These are phyloP conservation scores for Pyrrhoderma lamaoense DNA, from an alignment of 1,284 basidiomycete genomes.

Conservation along the genomic window DNA sequence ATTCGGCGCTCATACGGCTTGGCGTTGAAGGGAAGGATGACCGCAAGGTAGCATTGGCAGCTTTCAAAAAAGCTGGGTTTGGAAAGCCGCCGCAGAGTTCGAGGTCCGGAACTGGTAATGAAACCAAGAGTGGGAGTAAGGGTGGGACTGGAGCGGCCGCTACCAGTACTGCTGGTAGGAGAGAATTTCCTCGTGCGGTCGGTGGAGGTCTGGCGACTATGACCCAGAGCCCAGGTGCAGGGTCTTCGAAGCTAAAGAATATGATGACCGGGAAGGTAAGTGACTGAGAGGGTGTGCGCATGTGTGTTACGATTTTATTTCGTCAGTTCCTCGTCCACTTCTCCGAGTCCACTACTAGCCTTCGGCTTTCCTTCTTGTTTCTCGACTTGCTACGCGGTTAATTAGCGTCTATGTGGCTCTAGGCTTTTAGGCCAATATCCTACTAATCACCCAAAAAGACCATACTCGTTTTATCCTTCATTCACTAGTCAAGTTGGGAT, in stretches of 20 bases:
- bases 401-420: no score
- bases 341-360: no score
- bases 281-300: not conserved
- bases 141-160: conserved; percentile 1
- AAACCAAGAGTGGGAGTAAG: conserved; percentile 24
- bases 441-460: no score
- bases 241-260: conserved; percentile 15
- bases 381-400: no score
- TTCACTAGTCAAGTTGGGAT: no score
- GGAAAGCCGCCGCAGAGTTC: not conserved
- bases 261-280: conserved; percentile 14
- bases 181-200: conserved; percentile 4
- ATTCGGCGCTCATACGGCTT: conserved; percentile 47
- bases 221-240: conserved; percentile 20
- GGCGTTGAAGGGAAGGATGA: conserved; percentile 65
- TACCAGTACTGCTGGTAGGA: not conserved
- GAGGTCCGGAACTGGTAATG: conserved; percentile 14
- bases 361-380: no score
- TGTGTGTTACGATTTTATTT: no score
- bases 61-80: conserved; percentile 60
- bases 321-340: no score
- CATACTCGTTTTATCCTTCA: no score
- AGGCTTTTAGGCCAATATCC: no score
- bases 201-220: conserved; percentile 9
- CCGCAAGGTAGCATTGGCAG: conserved; percentile 53